Conservation (phyloP, 345 rosid species). For the Boechera retrofracta region DNA sequence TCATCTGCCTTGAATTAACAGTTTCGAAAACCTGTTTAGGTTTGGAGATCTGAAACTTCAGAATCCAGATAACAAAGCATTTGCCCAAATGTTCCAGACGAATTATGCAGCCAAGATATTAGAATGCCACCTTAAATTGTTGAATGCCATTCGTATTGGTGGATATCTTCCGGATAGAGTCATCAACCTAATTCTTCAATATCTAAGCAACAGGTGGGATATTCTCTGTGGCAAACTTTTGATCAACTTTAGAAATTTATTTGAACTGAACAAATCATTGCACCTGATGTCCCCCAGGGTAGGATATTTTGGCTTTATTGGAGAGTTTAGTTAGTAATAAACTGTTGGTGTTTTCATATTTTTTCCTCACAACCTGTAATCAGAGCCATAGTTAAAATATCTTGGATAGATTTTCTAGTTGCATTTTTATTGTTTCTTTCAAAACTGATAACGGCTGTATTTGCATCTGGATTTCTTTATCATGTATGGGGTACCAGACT, state of each 20-base stretch:
- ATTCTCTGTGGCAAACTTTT: conserved; percentile 25
- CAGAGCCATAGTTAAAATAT: conserved; percentile 16
- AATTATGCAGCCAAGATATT: conserved; percentile 89
- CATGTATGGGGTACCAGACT: conserved; percentile 14
- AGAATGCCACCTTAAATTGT: conserved; percentile 89
- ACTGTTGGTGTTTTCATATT: neutral
- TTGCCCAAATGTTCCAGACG: conserved; percentile 93
- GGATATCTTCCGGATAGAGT: conserved; percentile 98
- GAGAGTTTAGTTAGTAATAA: neutral
- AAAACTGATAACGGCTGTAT: neutral
- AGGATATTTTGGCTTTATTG: conserved; percentile 14
- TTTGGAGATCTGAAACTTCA: conserved; percentile 97
- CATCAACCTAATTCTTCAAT: conserved; percentile 93
- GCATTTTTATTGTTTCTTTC: conserved; percentile 26
- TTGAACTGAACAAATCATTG: neutral
- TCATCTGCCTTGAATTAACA: neutral
- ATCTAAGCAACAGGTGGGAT: conserved; percentile 88
- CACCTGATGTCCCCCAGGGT: neutral
- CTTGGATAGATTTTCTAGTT: conserved; percentile 22
- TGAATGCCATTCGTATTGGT: conserved; percentile 81
- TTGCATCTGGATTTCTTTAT: conserved; percentile 22
- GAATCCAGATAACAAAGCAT: conserved; percentile 86
- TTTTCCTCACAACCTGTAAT: neutral
- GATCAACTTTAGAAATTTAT: neutral
- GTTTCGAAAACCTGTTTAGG: conserved; percentile 49